Conservation (phyloP, 2,329 filamentous ascomycete species). For the Pseudocercospora vitis region DNA sequence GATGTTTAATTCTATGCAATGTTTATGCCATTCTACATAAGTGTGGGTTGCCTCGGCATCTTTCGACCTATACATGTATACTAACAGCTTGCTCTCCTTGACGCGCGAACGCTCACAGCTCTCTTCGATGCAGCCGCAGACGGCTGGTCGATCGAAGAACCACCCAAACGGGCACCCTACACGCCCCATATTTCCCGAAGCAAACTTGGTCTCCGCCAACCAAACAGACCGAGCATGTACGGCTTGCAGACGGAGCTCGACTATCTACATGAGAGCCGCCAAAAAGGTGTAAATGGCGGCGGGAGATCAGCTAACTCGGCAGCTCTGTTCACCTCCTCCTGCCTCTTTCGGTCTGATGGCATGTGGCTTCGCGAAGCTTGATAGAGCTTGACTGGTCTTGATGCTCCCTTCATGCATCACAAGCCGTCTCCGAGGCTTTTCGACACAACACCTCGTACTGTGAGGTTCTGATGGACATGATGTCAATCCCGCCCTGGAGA, state of each 20-base stretch:
- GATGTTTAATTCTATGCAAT: background rate
- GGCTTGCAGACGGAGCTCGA: background rate
- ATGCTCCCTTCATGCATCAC: background rate
- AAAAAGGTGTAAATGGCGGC: background rate
- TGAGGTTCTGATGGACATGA: background rate
- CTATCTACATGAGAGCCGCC: background rate
- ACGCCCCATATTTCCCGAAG: background rate
- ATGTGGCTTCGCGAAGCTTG: slow-evolving; percentile 1
- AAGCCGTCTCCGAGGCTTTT: slow-evolving; percentile 1
- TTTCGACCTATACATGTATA: too few species aligned
- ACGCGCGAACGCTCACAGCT: background rate
- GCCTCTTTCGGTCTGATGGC: background rate
- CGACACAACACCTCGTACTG: background rate
- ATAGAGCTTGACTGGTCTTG: slow-evolving; percentile 5
- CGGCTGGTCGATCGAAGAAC: background rate
- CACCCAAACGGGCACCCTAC: background rate
- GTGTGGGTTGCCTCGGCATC: background rate
- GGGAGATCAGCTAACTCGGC: background rate
- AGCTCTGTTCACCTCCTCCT: slow-evolving; percentile 1
- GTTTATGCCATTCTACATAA: too few species aligned
- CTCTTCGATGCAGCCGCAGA: background rate
- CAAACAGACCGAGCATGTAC: background rate
- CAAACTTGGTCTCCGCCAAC: background rate
- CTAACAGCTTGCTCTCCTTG: background rate
- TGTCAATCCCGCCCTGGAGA: background rate